Evolutionary conservation across 805 yeast genomes (phyloP).

Genomic region (Yamadazyma takamatsuzukensis): DNA sequence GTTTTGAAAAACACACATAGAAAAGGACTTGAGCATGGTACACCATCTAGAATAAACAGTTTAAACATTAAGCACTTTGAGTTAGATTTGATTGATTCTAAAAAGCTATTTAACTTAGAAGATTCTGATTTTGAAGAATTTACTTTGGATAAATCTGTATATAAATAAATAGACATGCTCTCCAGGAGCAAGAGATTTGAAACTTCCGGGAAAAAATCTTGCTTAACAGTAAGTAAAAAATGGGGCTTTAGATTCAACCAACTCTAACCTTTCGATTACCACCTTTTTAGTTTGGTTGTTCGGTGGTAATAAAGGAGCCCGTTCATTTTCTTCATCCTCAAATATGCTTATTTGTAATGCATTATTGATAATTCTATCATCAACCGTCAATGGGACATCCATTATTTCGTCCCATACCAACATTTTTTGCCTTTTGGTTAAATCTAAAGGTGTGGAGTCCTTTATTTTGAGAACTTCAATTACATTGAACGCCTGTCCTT

Average conservation of each 20-base stretch:
- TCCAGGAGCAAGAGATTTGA: background rate
- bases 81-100: constrained; percentile 61
- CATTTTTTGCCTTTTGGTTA: constrained; percentile 55
- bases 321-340: constrained; percentile 12
- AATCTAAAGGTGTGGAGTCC: constrained; percentile 64
- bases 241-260: constrained; percentile 54
- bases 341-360: constrained; percentile 37
- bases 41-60: constrained; percentile 48
- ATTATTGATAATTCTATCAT: constrained; percentile 22
- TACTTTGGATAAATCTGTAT: background rate
- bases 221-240: constrained; percentile 63
- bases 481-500: constrained; percentile 76
- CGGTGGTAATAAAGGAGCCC: too few species aligned
- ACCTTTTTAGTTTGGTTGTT: constrained; percentile 42
- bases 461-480: constrained; percentile 58
- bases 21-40: constrained; percentile 5
- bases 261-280: constrained; percentile 57
- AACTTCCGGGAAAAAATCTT: background rate
- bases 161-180: background rate
- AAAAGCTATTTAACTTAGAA: constrained; percentile 30
- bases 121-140: constrained; percentile 4
- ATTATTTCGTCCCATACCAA: constrained; percentile 59
- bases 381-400: constrained; percentile 44
- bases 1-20: constrained; percentile 48
- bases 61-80: constrained; percentile 70